Percentiles rank a stretch among this genome's conserved stretches.
Evolutionary conservation across 352 stramenopile genomes (phyloP).

Genomic region (Sclerospora graminicola): DNA sequence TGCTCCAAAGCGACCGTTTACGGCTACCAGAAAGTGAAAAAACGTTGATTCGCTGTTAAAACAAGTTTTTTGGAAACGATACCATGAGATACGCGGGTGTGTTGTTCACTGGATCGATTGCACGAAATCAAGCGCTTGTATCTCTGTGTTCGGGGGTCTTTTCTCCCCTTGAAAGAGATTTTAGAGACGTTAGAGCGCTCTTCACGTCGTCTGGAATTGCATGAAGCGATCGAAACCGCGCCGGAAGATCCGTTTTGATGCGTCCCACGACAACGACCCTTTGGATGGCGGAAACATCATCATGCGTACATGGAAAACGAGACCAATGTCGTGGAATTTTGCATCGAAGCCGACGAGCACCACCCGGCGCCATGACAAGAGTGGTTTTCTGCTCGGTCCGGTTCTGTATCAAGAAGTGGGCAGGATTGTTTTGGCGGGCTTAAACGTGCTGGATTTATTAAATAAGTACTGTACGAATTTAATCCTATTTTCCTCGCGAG

Average conservation of each 20-base stretch:
- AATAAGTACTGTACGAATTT: too few relatives aligned
- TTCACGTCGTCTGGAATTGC: conserved; percentile 34
- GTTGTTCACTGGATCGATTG: conserved; percentile 1
- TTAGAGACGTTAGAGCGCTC: conserved; percentile 32
- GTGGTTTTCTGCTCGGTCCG: too few relatives aligned
- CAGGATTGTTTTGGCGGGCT: too few relatives aligned
- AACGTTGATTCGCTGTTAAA: conserved; percentile 31
- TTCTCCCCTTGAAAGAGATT: conserved; percentile 45
- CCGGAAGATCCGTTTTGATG: conserved; percentile 17
- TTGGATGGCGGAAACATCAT: conserved; percentile 18
- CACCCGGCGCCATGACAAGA: conserved; percentile 16
- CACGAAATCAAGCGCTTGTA: conserved; percentile 34
- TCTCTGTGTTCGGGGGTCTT: conserved; percentile 56
- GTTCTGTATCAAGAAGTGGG: too few relatives aligned
- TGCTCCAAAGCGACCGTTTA: conserved; percentile 52
- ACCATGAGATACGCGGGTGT: conserved; percentile 13
- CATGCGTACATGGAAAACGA: conserved; percentile 24
- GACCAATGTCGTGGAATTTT: conserved; percentile 43
- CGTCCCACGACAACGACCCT: conserved; percentile 18
- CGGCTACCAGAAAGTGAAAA: conserved; percentile 44
- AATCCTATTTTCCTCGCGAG: too few relatives aligned
- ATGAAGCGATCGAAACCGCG: conserved; percentile 40
- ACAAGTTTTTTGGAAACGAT: conserved; percentile 30
- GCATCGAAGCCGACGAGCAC: conserved; percentile 46
- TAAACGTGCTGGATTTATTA: too few relatives aligned